Conservation (phyloP, 768 basidiomycete genomes). For the Mycena rosella region DNA sequence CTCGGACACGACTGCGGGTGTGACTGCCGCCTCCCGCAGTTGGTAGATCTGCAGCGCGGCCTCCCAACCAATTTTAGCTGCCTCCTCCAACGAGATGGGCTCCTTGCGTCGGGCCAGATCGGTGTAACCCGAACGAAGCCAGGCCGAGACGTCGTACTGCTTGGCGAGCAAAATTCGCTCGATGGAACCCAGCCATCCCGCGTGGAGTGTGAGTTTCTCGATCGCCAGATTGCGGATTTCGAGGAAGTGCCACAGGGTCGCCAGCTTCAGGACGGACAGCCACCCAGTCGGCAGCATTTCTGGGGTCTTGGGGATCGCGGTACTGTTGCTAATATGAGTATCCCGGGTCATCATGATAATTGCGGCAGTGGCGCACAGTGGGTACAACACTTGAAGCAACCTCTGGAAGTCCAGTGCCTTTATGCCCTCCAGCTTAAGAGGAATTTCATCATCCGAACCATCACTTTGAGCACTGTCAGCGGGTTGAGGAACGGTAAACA, state of each 20-base stretch:
- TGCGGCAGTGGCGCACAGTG: slow-evolving; percentile 33
- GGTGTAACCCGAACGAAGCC: slow-evolving; percentile 2
- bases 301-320: slow-evolving; percentile 14
- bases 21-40: background rate
- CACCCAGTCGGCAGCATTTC: slow-evolving; percentile 32
- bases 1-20: too few species aligned
- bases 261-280: slow-evolving; percentile 47
- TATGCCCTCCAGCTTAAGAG: slow-evolving; percentile 43
- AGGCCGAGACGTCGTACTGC: slow-evolving; percentile 2
- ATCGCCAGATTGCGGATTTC: slow-evolving; percentile 40
- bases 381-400: slow-evolving; percentile 43
- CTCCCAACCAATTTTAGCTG: slow-evolving; percentile 1
- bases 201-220: slow-evolving; percentile 29
- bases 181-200: background rate
- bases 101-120: slow-evolving; percentile 1
- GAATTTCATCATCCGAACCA: slow-evolving; percentile 42
- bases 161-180: background rate
- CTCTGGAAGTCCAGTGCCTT: slow-evolving; percentile 40
- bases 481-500: slow-evolving; percentile 40
- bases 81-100: slow-evolving; percentile 1
- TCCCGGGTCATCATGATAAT: too few species aligned
- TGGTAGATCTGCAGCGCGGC: slow-evolving; percentile 3
- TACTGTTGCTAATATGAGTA: background rate
- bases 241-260: slow-evolving; percentile 47
- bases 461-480: slow-evolving; percentile 32